These are phyloP conservation scores for Cryptococcus amylolentus DNA, from an alignment of 1,284 basidiomycete species.

Conservation along the genomic window DNA sequence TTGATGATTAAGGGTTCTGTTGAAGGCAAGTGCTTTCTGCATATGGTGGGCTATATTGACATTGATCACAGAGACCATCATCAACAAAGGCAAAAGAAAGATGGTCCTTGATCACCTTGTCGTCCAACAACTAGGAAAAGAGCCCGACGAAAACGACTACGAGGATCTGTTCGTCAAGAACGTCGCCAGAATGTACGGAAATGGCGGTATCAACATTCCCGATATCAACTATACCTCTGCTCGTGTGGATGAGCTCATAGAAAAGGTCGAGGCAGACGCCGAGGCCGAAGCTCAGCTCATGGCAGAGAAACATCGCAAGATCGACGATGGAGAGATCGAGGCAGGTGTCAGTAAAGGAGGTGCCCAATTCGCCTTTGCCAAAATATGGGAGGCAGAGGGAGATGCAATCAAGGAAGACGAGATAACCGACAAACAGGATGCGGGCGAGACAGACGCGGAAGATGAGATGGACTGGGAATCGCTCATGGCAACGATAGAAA, in stretches of 20 bases:
- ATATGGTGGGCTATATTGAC: background rate
- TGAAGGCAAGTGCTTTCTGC: conserved; percentile 60
- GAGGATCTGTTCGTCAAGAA: conserved; percentile 79
- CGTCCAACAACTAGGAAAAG: conserved; percentile 81
- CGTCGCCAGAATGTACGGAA: conserved; percentile 68
- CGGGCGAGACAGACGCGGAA: conserved; percentile 14
- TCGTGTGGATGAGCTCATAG: conserved; percentile 76
- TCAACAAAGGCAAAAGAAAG: conserved; percentile 85
- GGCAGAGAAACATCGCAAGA: conserved; percentile 31
- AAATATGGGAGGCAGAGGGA: conserved; percentile 78
- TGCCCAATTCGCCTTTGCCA: conserved; percentile 73
- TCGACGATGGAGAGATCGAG: conserved; percentile 13
- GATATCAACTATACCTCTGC: conserved; percentile 73
- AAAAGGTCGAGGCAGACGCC: conserved; percentile 71
- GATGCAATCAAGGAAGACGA: conserved; percentile 64
- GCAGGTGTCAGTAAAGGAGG: conserved; percentile 10
- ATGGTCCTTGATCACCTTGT: conserved; percentile 86
- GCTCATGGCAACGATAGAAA: conserved; percentile 38
- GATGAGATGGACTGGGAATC: conserved; percentile 65
- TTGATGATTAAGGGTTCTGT: conserved; percentile 85
- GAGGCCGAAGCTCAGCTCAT: conserved; percentile 53
- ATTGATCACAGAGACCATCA: conserved; percentile 65
- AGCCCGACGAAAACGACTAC: conserved; percentile 67
- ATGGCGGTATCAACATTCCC: conserved; percentile 49
- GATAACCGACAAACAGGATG: conserved; percentile 55